Base-by-base conservation (phyloP, 1,284 basidiomycete genomes). In the Trichosporon asahii region DNA sequence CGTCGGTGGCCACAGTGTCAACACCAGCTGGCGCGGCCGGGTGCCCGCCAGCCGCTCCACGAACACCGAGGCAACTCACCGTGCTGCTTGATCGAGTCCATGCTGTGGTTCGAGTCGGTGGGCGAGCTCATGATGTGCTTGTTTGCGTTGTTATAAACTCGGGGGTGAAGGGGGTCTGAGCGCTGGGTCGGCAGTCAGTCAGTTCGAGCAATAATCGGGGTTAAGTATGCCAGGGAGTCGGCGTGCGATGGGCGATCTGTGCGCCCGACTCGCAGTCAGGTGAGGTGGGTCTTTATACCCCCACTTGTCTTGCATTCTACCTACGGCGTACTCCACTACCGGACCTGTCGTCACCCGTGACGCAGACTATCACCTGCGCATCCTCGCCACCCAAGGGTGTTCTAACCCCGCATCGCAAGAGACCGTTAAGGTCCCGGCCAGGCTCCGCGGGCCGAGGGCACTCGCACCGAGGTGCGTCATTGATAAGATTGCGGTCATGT, bases 401-500 rank as follows among this genome's bases (percentile, higher is more conserved):
- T 21, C 21, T 46, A 46, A 46, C 44, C 18, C 44, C 44, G 44
- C 44, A 8, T 21, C 49, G n/a, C 49, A 53, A 53, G 49, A 53
- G 46, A 12, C 46, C 49, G 49, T 21, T 2, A 23, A 23, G 49
- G 46, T 21, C 46, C 15, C 14, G 49, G 49, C 49, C 21, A 53
- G 49, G 49, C 49, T 53, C 23, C 49, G 49, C 25, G 21, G n/a
- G n/a, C n/a, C n/a, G n/a, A n/a, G n/a, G n/a, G 49, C 8, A 2
- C 21, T 5, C 14, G 14, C 35, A 14, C 35, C 11, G 35, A 37
- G 49, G 49, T 53, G 49, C 49, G 49, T 53, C 49, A 53, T 53
- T 53, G 49, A 53, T 53, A 53, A 53, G 49, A 53, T 53, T 53
- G 49, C 49, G 49, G 21, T 53, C 49, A 53, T 53, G 49, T 53